Conservation (phyloP, 257 asterid genomes). For the Petunia secreta region DNA sequence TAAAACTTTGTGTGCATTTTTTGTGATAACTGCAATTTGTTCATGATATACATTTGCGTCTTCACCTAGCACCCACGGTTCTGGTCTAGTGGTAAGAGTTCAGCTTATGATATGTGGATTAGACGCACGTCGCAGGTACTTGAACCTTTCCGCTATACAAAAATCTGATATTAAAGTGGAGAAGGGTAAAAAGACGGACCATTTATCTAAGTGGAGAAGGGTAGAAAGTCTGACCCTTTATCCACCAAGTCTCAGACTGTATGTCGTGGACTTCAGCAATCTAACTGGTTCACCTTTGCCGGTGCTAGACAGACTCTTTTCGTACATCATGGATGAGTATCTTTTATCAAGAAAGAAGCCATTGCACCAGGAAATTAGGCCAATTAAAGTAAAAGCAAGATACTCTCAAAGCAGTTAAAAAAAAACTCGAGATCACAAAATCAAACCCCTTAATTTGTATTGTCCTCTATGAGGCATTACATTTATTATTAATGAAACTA, state of each 20-base stretch:
- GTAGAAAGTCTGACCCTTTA: too few species aligned
- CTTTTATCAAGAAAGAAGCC: not conserved
- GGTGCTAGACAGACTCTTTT: not conserved
- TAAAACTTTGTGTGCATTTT: not conserved
- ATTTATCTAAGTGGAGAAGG: too few species aligned
- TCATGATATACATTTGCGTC: not conserved
- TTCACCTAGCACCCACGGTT: not conserved
- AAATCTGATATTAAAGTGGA: too few species aligned
- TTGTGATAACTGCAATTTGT: not conserved
- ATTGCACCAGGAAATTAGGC: not conserved
- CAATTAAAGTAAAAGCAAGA: not conserved
- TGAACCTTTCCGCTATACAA: too few species aligned
- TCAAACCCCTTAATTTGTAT: too few species aligned
- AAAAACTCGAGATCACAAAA: not conserved
- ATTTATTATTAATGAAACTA: too few species aligned
- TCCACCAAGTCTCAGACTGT: too few species aligned
- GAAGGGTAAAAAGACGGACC: too few species aligned
- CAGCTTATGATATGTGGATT: too few species aligned
- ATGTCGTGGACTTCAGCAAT: not conserved
- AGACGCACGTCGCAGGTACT: too few species aligned
- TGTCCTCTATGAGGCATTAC: too few species aligned
- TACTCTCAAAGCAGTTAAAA: not conserved
- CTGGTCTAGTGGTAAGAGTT: too few species aligned
- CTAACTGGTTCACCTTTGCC: conserved; percentile 21
- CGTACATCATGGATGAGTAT: conserved; percentile 56